These are phyloP conservation scores for Closterium sp. DNA, from an alignment of 139 green algal genomes.

Conservation along the genomic window DNA sequence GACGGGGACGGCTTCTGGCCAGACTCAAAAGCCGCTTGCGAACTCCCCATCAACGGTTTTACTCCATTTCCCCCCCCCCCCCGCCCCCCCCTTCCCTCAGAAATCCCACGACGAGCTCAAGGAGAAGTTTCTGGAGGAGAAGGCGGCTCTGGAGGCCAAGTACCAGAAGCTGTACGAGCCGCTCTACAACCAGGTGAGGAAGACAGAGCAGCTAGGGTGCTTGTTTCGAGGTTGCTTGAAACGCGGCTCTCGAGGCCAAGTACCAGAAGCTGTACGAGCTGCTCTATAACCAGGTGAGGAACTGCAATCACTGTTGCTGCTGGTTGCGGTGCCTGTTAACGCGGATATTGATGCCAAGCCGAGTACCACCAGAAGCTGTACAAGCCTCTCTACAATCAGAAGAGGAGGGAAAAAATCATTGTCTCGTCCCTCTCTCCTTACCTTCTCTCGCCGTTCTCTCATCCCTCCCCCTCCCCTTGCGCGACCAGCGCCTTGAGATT, in stretches of 20 bases:
- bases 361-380: too few species aligned
- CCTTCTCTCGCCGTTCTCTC: too few species aligned
- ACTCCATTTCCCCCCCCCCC: not conserved
- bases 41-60: too few species aligned
- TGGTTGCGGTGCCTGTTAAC: not conserved
- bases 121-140: slow-evolving; percentile 67
- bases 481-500: too few species aligned
- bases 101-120: slow-evolving; percentile 70
- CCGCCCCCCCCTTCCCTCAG: slow-evolving; percentile 41
- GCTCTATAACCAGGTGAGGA: slow-evolving; percentile 69
- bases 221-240: slow-evolving; percentile 23
- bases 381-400: too few species aligned
- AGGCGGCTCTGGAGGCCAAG: slow-evolving; percentile 69
- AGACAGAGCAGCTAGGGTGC: too few species aligned
- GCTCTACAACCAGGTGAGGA: slow-evolving; percentile 69
- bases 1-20: too few species aligned
- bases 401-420: too few species aligned
- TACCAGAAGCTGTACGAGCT: slow-evolving; percentile 76
- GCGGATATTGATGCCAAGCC: not conserved
- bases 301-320: not conserved
- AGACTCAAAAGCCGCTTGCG: too few species aligned
- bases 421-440: too few species aligned
- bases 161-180: slow-evolving; percentile 77
- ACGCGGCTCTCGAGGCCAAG: slow-evolving; percentile 68
- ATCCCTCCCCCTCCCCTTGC: too few species aligned